Conservation (phyloP, 2,329 filamentous ascomycete species). For the Fonsecaea multimorphosa region DNA sequence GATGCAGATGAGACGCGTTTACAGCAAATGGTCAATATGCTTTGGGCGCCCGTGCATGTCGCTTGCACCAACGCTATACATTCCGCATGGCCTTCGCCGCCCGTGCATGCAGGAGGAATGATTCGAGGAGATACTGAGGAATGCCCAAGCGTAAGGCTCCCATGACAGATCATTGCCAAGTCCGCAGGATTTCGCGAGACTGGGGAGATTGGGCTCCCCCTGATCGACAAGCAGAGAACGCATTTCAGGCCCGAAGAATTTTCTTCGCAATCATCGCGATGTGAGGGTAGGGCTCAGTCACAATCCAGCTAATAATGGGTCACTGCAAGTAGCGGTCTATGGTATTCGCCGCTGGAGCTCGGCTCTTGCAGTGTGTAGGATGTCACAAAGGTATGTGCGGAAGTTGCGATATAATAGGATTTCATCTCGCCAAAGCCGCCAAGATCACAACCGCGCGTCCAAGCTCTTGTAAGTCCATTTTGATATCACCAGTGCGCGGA, state of each 20-base stretch:
- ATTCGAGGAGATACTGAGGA: not conserved
- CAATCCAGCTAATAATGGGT: not conserved
- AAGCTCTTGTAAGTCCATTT: not conserved
- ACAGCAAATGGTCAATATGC: not conserved
- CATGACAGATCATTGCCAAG: not conserved
- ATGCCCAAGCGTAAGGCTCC: not conserved
- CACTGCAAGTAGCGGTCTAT: not conserved
- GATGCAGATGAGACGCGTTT: not conserved
- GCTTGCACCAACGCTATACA: not conserved
- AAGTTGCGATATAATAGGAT: not conserved
- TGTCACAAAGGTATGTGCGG: not conserved
- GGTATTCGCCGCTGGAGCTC: not conserved
- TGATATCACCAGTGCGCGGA: not conserved
- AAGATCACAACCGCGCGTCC: not conserved
- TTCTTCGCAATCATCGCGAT: not conserved
- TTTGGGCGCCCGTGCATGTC: not conserved
- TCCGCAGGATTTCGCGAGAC: not conserved
- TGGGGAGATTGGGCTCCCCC: not conserved
- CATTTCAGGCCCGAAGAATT: conserved; percentile 1
- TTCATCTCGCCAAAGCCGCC: not conserved
- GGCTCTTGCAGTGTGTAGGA: not conserved
- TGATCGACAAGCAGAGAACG: conserved; percentile 4
- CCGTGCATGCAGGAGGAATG: not conserved
- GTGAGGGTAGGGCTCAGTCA: not conserved
- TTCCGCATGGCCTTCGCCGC: not conserved